A percentile compares a stretch with the other conserved stretches of the same genome.
Evolutionary conservation across 1,284 basidiomycete species (phyloP).

Genomic region (Papiliotrema nemorosa): DNA sequence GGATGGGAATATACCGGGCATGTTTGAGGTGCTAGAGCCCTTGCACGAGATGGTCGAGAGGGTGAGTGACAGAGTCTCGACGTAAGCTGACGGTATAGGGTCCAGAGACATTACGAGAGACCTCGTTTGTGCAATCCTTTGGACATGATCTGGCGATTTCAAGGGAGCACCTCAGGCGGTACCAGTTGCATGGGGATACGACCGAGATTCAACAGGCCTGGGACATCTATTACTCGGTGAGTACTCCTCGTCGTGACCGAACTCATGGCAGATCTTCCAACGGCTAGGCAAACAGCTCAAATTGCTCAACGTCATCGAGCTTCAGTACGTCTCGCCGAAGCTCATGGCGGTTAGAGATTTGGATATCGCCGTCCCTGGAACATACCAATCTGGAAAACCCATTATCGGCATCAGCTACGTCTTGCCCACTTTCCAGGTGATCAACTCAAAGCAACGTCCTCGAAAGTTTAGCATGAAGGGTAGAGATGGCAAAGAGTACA

Average conservation of each 20-base stretch:
- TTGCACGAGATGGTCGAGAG: slow-evolving; percentile 90
- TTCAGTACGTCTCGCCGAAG: slow-evolving; percentile 96
- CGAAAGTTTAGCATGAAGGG: slow-evolving; percentile 84
- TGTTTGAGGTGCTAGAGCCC: slow-evolving; percentile 93
- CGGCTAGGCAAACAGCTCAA: slow-evolving; percentile 94
- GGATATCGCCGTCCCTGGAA: slow-evolving; percentile 93
- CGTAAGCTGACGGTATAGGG: slow-evolving; percentile 55
- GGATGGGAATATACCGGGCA: slow-evolving; percentile 97
- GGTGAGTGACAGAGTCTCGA: slow-evolving; percentile 52
- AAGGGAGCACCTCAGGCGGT: slow-evolving; percentile 85
- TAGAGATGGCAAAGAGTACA: slow-evolving; percentile 89
- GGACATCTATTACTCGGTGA: slow-evolving; percentile 90
- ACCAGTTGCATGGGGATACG: slow-evolving; percentile 80
- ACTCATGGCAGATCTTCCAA: slow-evolving; percentile 74
- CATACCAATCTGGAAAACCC: slow-evolving; percentile 85
- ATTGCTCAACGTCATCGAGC: slow-evolving; percentile 81
- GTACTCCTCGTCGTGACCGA: slow-evolving; percentile 7
- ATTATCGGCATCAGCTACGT: slow-evolving; percentile 83
- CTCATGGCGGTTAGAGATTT: slow-evolving; percentile 84
- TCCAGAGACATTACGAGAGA: slow-evolving; percentile 90
- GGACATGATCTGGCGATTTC: slow-evolving; percentile 91
- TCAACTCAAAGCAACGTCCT: slow-evolving; percentile 97
- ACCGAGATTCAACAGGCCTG: slow-evolving; percentile 96
- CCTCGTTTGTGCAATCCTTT: slow-evolving; percentile 91
- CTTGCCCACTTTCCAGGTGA: slow-evolving; percentile 81